Conservation (phyloP, 257 asterid species). For the Verbascum thapsus region DNA sequence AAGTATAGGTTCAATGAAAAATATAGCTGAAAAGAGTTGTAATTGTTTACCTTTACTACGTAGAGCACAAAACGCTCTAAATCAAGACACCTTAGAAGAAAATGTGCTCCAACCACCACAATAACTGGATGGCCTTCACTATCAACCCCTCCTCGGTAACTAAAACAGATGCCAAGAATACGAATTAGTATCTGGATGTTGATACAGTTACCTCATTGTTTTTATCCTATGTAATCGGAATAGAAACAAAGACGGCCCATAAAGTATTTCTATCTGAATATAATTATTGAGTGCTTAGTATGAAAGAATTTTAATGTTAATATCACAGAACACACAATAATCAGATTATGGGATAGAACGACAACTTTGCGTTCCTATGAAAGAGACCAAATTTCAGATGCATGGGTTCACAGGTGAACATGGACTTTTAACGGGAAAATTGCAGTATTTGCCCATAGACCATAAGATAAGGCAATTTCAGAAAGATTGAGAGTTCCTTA, state of each 20-base stretch:
- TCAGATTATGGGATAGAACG: too few species aligned
- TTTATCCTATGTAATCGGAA: background rate
- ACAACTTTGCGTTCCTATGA: too few species aligned
- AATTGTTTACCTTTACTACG: constrained; percentile 72
- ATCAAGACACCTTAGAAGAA: constrained; percentile 90
- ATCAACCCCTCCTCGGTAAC: constrained; percentile 95
- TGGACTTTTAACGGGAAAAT: too few species aligned
- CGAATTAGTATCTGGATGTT: constrained; percentile 1
- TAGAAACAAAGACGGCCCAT: background rate
- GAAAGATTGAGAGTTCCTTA: constrained; percentile 36
- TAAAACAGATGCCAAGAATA: constrained; percentile 34
- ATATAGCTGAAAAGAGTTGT: constrained; percentile 12
- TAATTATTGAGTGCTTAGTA: too few species aligned
- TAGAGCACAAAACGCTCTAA: constrained; percentile 76
- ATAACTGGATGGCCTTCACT: constrained; percentile 88
- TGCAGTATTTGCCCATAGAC: too few species aligned
- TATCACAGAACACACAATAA: too few species aligned
- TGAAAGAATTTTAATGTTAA: too few species aligned
- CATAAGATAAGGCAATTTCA: too few species aligned
- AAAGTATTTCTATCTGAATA: background rate
- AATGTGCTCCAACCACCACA: constrained; percentile 98
- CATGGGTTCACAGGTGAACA: too few species aligned
- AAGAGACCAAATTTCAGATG: too few species aligned
- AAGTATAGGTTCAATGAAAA: background rate
- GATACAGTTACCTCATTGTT: background rate